phyloP scores from a whole-genome alignment of 2,329 filamentous ascomycete species.

The Stachybotrys chlorohalonatus region DNA sequence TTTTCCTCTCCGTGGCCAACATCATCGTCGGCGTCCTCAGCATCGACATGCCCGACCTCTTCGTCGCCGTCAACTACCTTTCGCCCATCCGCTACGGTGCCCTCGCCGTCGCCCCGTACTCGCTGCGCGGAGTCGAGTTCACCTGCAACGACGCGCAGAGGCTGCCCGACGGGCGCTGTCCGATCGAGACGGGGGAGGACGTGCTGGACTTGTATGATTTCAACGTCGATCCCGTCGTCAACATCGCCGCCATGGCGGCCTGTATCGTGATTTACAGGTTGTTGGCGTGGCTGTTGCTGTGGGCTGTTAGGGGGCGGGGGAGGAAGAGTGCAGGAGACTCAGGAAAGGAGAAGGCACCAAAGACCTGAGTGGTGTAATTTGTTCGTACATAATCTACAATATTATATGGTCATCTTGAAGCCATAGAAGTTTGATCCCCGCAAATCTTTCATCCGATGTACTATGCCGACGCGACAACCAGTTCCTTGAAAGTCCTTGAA shows the following conservation, averaged over 20 bases:
- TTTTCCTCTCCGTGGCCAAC: constrained; percentile 61
- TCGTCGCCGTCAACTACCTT: constrained; percentile 62
- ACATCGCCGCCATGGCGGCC: constrained; percentile 53
- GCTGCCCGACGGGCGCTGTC: constrained; percentile 51
- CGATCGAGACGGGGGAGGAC: constrained; percentile 56
- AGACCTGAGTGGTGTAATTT: not conserved
- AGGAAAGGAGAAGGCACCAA: not conserved
- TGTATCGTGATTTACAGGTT: constrained; percentile 58
- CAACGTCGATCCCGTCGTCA: constrained; percentile 49
- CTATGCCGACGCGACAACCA: too few relatives aligned
- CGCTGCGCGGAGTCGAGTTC: constrained; percentile 51
- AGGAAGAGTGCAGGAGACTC: not conserved
- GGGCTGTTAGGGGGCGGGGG: constrained; percentile 29
- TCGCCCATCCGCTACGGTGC: constrained; percentile 62
- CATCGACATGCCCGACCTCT: constrained; percentile 57
- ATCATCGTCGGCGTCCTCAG: constrained; percentile 65
- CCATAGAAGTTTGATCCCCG: too few relatives aligned
- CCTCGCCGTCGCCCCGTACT: constrained; percentile 58
- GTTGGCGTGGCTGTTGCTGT: constrained; percentile 51
- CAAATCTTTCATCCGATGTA: too few relatives aligned
- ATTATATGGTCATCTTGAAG: too few relatives aligned
- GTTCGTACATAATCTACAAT: not conserved
- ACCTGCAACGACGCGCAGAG: constrained; percentile 53
- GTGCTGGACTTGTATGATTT: constrained; percentile 60
- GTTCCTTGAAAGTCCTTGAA: too few relatives aligned